A percentile compares a stretch with the other conserved stretches of the same genome.
Evolutionary conservation across 371 early-diverging fungal genomes (phyloP).

Genomic region (Mortierella sp.): DNA sequence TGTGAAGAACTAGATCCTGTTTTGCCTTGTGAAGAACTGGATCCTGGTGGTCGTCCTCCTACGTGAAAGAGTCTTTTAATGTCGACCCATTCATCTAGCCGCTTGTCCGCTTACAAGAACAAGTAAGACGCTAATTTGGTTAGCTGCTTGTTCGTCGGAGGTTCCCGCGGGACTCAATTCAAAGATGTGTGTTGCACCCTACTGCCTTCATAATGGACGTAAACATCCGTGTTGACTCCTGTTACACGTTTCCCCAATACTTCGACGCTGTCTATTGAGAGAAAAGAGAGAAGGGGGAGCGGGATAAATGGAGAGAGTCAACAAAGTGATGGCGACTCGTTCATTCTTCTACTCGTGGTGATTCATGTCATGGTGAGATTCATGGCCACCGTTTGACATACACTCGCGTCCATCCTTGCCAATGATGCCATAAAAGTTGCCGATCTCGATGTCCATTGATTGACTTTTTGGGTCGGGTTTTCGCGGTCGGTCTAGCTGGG

Average conservation of each 20-base stretch:
- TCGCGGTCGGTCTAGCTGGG: neutral
- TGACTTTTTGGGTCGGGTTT: neutral
- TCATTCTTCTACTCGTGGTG: no score
- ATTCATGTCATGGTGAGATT: neutral
- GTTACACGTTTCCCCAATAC: conserved; percentile 42
- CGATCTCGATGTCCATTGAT: conserved; percentile 24
- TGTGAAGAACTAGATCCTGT: neutral
- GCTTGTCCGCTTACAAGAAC: conserved; percentile 33
- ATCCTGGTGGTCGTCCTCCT: neutral
- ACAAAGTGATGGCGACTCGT: no score
- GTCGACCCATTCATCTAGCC: conserved; percentile 50
- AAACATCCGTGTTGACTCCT: conserved; percentile 31
- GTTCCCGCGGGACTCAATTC: neutral
- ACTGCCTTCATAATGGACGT: conserved; percentile 49
- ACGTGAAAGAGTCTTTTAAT: conserved; percentile 16
- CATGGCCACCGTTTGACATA: conserved; percentile 4
- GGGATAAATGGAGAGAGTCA: no score
- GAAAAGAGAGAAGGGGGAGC: neutral
- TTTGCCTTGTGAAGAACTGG: neutral
- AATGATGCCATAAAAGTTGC: conserved; percentile 29
- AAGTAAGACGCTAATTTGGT: neutral
- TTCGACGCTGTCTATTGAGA: conserved; percentile 28
- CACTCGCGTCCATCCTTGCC: conserved; percentile 46
- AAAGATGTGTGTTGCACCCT: neutral
- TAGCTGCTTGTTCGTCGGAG: no score